Evolutionary conservation across 371 early-diverging fungal species (phyloP).

Genomic region (Lichtheimia ramosa): DNA sequence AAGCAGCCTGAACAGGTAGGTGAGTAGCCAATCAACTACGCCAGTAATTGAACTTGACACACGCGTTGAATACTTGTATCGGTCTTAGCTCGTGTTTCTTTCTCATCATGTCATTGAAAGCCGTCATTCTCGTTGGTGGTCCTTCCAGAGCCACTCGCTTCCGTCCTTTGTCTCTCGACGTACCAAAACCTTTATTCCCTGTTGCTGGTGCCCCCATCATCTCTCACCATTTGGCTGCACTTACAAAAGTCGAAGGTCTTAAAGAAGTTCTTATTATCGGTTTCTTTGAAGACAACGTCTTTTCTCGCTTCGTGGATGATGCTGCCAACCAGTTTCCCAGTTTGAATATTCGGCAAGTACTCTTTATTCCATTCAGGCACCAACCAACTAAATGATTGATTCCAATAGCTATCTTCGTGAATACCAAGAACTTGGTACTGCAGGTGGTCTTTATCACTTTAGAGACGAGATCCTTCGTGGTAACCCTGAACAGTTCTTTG

Average conservation of each 20-base stretch:
- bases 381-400: too few species aligned
- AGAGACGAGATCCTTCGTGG: constrained; percentile 94
- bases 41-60: background rate
- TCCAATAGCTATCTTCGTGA: constrained; percentile 87
- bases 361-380: background rate
- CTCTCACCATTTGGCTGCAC: constrained; percentile 91
- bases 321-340: constrained; percentile 82
- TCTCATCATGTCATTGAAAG: constrained; percentile 28
- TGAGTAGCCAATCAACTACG: background rate
- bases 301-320: constrained; percentile 83
- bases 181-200: constrained; percentile 97
- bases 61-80: background rate
- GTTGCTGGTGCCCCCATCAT: constrained; percentile 95
- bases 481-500: constrained; percentile 88
- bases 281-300: constrained; percentile 93
- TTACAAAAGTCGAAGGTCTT: constrained; percentile 83
- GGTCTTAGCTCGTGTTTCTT: background rate
- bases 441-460: constrained; percentile 97
- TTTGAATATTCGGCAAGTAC: constrained; percentile 76
- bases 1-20: too few species aligned
- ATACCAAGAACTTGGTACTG: constrained; percentile 95
- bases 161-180: constrained; percentile 93
- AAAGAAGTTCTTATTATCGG: constrained; percentile 94
- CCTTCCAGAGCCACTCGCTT: constrained; percentile 96
- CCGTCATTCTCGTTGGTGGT: constrained; percentile 95